Conservation (phyloP, 2,329 filamentous ascomycete genomes). For the Diaporthe eres region DNA sequence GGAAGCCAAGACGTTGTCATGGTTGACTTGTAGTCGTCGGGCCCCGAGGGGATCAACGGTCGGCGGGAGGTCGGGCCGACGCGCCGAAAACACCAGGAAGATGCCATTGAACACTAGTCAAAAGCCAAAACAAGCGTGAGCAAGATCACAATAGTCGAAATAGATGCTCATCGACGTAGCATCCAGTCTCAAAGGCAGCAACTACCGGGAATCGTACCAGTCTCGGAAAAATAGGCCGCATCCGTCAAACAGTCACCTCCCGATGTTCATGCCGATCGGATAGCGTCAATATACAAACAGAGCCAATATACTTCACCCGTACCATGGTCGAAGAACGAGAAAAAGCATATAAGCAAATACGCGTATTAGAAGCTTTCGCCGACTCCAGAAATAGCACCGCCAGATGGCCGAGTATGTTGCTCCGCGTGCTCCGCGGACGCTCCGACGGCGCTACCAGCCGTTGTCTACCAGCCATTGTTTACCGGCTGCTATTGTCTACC, state of each 20-base stretch:
- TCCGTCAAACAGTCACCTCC: not conserved
- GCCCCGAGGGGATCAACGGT: not conserved
- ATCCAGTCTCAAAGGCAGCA: not conserved
- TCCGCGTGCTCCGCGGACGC: not conserved
- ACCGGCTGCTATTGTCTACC: not conserved
- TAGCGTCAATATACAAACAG: not conserved
- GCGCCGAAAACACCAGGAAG: not conserved
- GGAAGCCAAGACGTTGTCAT: not conserved
- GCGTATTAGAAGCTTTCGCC: slow-evolving; percentile 1
- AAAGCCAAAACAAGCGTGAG: slow-evolving; percentile 4
- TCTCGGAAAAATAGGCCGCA: not conserved
- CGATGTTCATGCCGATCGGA: slow-evolving; percentile 8
- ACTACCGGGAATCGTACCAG: not conserved
- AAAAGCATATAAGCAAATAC: not conserved
- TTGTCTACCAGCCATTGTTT: not conserved
- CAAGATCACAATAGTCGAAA: not conserved
- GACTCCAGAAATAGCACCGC: slow-evolving; percentile 11
- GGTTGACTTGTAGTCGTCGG: not conserved
- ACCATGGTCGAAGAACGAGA: not conserved
- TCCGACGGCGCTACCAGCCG: not conserved
- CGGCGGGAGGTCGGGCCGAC: slow-evolving; percentile 1
- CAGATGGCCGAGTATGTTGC: not conserved
- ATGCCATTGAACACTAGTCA: not conserved
- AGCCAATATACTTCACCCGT: not conserved
- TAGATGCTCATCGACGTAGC: not conserved